Evolutionary conservation across 2,329 filamentous ascomycete species (phyloP).

Genomic region (Cyanodermella asteris): DNA sequence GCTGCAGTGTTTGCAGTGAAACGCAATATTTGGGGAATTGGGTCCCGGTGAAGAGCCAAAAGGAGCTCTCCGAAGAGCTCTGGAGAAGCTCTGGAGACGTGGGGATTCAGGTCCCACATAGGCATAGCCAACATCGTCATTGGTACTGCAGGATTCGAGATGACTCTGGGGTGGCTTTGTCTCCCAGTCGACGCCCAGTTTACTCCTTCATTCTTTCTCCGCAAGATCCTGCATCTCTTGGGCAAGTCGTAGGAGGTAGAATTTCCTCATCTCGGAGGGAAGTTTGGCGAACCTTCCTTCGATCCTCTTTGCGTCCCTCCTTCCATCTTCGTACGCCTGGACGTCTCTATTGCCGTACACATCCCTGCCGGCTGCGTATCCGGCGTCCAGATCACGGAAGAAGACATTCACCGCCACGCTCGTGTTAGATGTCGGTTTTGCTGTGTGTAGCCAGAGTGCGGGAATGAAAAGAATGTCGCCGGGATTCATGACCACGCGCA

Average conservation of each 20-base stretch:
- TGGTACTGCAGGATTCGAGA: too few species aligned
- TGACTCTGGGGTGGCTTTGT: too few species aligned
- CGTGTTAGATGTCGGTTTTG: slow-evolving; percentile 31
- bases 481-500: slow-evolving; percentile 41
- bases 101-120: too few species aligned
- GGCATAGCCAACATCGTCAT: too few species aligned
- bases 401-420: slow-evolving; percentile 81
- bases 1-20: too few species aligned
- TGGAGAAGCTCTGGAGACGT: too few species aligned
- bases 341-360: slow-evolving; percentile 78
- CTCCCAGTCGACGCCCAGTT: too few species aligned
- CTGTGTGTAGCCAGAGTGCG: slow-evolving; percentile 65
- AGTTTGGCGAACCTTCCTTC: slow-evolving; percentile 32
- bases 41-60: too few species aligned
- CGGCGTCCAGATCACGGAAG: slow-evolving; percentile 47
- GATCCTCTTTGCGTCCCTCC: slow-evolving; percentile 49
- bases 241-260: slow-evolving; percentile 7
- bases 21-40: too few species aligned
- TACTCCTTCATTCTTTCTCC: too few species aligned
- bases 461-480: slow-evolving; percentile 68
- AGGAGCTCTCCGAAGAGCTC: too few species aligned
- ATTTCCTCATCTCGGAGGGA: slow-evolving; percentile 5
- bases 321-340: slow-evolving; percentile 61
- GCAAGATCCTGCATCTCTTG: slow-evolving; percentile 6
- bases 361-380: slow-evolving; percentile 55